Conservation (phyloP, 768 basidiomycete genomes). For the Roridomyces roridus region DNA sequence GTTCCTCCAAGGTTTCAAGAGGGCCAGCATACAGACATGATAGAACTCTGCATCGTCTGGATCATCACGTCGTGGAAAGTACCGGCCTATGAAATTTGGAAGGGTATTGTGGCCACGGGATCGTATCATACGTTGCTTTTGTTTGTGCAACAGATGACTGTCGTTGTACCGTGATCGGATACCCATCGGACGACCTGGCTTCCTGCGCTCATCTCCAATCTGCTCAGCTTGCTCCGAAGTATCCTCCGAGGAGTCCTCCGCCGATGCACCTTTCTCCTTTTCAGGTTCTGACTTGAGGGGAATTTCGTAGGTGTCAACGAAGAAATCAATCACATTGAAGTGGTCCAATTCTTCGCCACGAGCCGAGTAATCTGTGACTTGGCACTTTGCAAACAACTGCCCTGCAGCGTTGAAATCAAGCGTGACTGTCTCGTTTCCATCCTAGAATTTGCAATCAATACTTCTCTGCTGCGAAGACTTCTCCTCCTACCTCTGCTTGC, state of each 20-base stretch:
- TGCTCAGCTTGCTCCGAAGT: background rate
- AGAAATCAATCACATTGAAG: conserved; percentile 32
- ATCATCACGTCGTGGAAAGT: conserved; percentile 39
- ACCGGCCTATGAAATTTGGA: conserved; percentile 42
- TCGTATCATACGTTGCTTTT: conserved; percentile 18
- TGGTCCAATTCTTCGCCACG: conserved; percentile 28
- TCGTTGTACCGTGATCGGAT: conserved; percentile 17
- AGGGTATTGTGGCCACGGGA: conserved; percentile 37
- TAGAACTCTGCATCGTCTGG: conserved; percentile 33
- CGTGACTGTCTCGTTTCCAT: conserved; percentile 5
- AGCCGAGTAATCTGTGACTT: conserved; percentile 33
- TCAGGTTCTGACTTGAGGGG: conserved; percentile 4
- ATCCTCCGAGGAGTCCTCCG: no score
- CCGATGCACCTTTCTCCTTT: background rate
- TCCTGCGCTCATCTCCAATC: conserved; percentile 2
- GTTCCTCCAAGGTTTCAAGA: conserved; percentile 46
- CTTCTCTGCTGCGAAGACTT: background rate
- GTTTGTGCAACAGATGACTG: conserved; percentile 2
- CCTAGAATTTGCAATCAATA: conserved; percentile 3
- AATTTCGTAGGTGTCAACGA: conserved; percentile 41
- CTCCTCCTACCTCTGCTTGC: background rate
- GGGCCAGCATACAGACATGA: conserved; percentile 40
- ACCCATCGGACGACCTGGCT: conserved; percentile 16
- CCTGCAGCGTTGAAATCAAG: conserved; percentile 13
- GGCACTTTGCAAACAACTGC: conserved; percentile 17